These are phyloP conservation scores for Castanea sativa DNA, from an alignment of 306 rosid species.

Conservation along the genomic window DNA sequence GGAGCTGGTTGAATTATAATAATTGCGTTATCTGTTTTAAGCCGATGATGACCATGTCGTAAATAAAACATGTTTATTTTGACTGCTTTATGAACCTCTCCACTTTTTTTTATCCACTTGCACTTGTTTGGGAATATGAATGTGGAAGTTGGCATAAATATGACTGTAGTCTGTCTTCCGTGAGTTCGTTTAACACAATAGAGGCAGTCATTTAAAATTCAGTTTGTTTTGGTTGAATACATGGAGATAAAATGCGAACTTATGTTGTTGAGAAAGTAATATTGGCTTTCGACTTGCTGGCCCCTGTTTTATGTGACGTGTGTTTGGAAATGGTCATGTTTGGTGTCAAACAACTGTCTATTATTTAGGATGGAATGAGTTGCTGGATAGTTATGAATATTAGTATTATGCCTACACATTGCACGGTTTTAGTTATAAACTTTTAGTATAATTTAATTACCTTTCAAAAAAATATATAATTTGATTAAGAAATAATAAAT, in stretches of 20 bases:
- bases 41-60: conserved; percentile 4
- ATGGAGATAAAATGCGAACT: background rate
- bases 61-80: background rate
- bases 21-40: conserved; percentile 3
- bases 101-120: background rate
- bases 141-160: conserved; percentile 12
- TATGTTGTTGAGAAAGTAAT: background rate
- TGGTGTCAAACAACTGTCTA: background rate
- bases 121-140: conserved; percentile 6
- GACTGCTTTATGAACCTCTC: background rate
- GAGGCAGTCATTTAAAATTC: background rate
- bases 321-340: background rate
- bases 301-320: background rate
- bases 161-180: background rate
- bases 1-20: background rate
- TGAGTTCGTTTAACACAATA: conserved; percentile 1
- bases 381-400: background rate
- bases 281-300: background rate
- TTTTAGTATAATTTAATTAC: too few species aligned
- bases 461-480: too few species aligned
- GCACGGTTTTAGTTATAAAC: too few species aligned
- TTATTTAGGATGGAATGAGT: background rate
- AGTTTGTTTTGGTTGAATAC: background rate
- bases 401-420: too few species aligned
- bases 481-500: too few species aligned